Conservation (phyloP, 768 basidiomycete species). For the Rhizopogon vesiculosus region DNA sequence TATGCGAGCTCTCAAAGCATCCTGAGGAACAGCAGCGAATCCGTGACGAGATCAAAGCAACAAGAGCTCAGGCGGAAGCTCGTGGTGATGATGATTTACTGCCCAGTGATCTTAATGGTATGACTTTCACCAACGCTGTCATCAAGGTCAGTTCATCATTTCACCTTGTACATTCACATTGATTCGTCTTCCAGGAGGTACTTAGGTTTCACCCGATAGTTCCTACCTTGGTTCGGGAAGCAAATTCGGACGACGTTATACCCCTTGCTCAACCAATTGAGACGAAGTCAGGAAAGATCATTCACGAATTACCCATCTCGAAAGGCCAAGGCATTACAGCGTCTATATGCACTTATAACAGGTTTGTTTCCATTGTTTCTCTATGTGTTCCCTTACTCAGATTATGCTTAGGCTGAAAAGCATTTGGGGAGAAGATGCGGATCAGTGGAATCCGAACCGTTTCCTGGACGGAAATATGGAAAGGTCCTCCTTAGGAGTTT, state of each 20-base stretch:
- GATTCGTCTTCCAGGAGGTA: slow-evolving; percentile 12
- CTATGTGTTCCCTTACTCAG: neutral
- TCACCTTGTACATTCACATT: neutral
- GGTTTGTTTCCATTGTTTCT: slow-evolving; percentile 15
- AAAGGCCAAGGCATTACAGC: slow-evolving; percentile 14
- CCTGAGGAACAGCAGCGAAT: slow-evolving; percentile 11
- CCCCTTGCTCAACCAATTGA: slow-evolving; percentile 27
- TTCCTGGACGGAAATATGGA: slow-evolving; percentile 9
- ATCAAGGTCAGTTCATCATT: slow-evolving; percentile 22
- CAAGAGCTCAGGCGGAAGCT: slow-evolving; percentile 13
- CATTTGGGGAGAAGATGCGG: slow-evolving; percentile 18
- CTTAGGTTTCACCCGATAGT: slow-evolving; percentile 29
- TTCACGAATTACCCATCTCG: slow-evolving; percentile 12
- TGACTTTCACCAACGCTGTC: slow-evolving; percentile 26
- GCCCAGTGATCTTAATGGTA: slow-evolving; percentile 26
- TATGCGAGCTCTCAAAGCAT: slow-evolving; percentile 12
- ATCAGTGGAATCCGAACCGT: slow-evolving; percentile 14
- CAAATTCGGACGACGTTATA: slow-evolving; percentile 26
- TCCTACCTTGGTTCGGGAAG: slow-evolving; percentile 20
- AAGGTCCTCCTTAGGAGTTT: slow-evolving; percentile 2
- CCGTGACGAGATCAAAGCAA: slow-evolving; percentile 12
- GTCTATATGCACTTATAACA: slow-evolving; percentile 21
- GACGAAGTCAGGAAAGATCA: slow-evolving; percentile 16
- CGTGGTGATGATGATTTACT: slow-evolving; percentile 23
- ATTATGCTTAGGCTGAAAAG: slow-evolving; percentile 2